Conservation (phyloP, 108 stramenopile species). For the Cyclotella atomus region DNA sequence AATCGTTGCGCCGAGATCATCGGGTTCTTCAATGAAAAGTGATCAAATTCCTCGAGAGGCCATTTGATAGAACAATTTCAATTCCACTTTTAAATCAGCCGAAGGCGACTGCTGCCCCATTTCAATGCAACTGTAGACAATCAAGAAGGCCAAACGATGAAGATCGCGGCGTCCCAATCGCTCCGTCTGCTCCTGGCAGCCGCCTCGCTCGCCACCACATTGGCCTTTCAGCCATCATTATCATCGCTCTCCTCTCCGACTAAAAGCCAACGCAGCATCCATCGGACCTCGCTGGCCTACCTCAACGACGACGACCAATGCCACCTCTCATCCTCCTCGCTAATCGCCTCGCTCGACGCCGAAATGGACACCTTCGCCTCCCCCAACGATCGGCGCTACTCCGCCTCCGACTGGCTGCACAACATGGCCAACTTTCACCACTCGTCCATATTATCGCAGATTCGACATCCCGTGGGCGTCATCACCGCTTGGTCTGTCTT, state of each 20-base stretch:
- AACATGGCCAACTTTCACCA: constrained; percentile 67
- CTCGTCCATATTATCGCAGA: constrained; percentile 59
- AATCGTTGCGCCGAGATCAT: no score
- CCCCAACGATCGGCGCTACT: constrained; percentile 57
- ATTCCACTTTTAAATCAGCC: no score
- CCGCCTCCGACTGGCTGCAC: constrained; percentile 74
- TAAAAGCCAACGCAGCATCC: no score
- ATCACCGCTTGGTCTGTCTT: constrained; percentile 50
- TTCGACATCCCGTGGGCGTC: constrained; percentile 49
- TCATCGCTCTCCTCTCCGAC: no score
- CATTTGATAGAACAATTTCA: background rate
- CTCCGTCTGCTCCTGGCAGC: background rate
- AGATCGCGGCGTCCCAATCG: background rate
- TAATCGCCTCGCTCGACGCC: constrained; percentile 21
- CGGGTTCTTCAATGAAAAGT: no score
- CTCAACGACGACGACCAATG: background rate
- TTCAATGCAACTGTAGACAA: background rate
- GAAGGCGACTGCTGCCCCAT: background rate
- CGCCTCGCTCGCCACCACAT: background rate
- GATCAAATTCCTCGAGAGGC: no score
- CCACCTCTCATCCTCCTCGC: background rate
- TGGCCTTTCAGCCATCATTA: background rate
- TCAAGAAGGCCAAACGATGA: background rate
- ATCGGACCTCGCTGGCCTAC: background rate
- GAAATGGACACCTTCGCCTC: constrained; percentile 41